A percentile compares a stretch with the other conserved stretches of the same genome.
These are phyloP conservation scores for Kodamaea derodonti DNA, from an alignment of 1,139 yeast genomes.

Conservation along the genomic window DNA sequence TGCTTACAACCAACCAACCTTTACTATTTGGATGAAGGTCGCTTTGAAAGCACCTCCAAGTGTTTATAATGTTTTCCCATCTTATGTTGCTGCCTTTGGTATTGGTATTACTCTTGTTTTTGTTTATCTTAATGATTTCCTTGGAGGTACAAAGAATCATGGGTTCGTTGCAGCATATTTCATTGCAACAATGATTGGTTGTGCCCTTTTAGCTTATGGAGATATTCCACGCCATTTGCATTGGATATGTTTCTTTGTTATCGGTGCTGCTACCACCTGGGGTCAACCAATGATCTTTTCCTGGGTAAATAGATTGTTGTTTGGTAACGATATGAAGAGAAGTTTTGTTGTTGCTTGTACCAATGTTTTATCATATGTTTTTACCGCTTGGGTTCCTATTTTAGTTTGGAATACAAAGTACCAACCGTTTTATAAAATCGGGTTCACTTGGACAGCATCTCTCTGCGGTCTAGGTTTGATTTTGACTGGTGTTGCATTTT, in stretches of 20 bases:
- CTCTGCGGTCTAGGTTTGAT: slow-evolving; percentile 18
- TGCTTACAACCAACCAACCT: slow-evolving; percentile 45
- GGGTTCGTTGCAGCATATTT: slow-evolving; percentile 35
- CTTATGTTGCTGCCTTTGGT: slow-evolving; percentile 41
- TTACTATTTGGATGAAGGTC: slow-evolving; percentile 51
- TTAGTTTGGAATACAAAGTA: slow-evolving; percentile 27
- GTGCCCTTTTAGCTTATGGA: slow-evolving; percentile 43
- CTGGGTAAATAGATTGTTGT: slow-evolving; percentile 21
- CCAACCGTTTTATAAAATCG: slow-evolving; percentile 28
- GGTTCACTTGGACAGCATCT: slow-evolving; percentile 21
- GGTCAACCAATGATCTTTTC: slow-evolving; percentile 24
- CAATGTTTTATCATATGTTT: slow-evolving; percentile 22
- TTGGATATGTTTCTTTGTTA: slow-evolving; percentile 44
- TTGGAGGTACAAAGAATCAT: slow-evolving; percentile 40
- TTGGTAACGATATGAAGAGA: slow-evolving; percentile 21
- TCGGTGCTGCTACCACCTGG: slow-evolving; percentile 44
- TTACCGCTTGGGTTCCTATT: slow-evolving; percentile 23
- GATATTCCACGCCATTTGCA: slow-evolving; percentile 44
- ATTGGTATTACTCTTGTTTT: slow-evolving; percentile 37
- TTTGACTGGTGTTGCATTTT: slow-evolving; percentile 22
- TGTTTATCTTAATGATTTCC: slow-evolving; percentile 41
- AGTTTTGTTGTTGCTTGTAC: slow-evolving; percentile 23
- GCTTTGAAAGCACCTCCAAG: slow-evolving; percentile 34
- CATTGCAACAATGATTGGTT: slow-evolving; percentile 35
- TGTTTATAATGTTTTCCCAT: slow-evolving; percentile 47